Evolutionary conservation across 768 basidiomycete species (phyloP).

Genomic region (Russula emetica): DNA sequence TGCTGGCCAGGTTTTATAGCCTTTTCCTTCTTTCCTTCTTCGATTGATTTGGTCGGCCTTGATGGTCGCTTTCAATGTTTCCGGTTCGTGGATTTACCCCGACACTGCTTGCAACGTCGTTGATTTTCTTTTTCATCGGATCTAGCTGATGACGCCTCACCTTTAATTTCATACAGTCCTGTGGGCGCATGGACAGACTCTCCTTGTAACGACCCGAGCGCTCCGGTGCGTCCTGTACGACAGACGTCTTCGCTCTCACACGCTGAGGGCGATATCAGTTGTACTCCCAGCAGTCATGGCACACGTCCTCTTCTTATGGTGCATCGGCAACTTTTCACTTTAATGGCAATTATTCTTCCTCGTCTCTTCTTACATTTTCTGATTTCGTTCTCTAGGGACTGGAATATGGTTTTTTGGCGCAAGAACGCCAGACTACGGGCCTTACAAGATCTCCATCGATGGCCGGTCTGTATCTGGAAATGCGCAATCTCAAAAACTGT

Average conservation of each 20-base stretch:
- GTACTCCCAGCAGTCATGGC: slow-evolving; percentile 45
- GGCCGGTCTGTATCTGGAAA: slow-evolving; percentile 38
- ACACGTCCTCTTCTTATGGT: slow-evolving; percentile 41
- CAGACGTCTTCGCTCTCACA: not conserved
- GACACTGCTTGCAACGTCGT: not conserved
- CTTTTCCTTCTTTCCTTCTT: not conserved
- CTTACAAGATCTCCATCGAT: slow-evolving; percentile 28
- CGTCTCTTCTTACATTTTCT: not conserved
- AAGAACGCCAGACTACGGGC: slow-evolving; percentile 5
- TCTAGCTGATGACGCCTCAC: slow-evolving; percentile 54
- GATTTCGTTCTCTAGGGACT: slow-evolving; percentile 31
- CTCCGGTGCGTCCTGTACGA: slow-evolving; percentile 32
- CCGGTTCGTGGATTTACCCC: slow-evolving; percentile 34
- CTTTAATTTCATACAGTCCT: slow-evolving; percentile 50
- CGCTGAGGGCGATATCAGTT: slow-evolving; percentile 33
- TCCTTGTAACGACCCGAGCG: slow-evolving; percentile 39
- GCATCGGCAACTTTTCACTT: slow-evolving; percentile 50
- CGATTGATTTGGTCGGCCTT: slow-evolving; percentile 33
- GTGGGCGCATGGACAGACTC: slow-evolving; percentile 48
- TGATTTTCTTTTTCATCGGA: not conserved
- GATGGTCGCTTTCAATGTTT: slow-evolving; percentile 48
- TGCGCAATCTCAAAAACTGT: slow-evolving; percentile 34
- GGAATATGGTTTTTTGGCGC: slow-evolving; percentile 43
- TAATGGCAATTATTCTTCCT: slow-evolving; percentile 35
- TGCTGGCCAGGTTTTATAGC: slow-evolving; percentile 19